Evolutionary conservation across 202 grass and related monocot species (phyloP).

Genomic region (Bolboschoenoplectus hybrid): DNA sequence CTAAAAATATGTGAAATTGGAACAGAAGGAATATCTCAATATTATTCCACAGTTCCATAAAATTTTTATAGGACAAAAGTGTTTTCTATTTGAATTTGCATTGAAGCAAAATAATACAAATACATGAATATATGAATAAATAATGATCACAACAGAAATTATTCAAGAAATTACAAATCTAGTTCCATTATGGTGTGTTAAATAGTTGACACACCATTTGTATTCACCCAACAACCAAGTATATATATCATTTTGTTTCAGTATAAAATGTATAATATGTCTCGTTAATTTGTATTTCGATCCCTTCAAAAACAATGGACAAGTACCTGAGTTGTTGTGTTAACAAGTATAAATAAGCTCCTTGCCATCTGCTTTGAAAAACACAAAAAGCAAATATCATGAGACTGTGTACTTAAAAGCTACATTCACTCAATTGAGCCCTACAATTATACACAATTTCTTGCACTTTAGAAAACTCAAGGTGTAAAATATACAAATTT

Average conservation of each 20-base stretch:
- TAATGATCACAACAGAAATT: background rate
- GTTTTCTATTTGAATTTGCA: background rate
- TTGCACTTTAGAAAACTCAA: background rate
- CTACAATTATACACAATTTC: background rate
- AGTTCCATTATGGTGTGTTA: conserved; percentile 7
- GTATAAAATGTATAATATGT: conserved; percentile 22
- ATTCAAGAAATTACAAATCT: background rate
- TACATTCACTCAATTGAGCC: background rate
- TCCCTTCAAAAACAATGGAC: background rate
- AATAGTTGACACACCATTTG: background rate
- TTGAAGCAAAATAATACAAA: background rate
- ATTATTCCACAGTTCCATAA: background rate
- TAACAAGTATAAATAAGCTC: background rate
- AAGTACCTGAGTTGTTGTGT: background rate
- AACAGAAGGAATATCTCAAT: background rate
- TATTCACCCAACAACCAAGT: background rate
- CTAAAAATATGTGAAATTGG: no score
- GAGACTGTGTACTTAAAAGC: background rate
- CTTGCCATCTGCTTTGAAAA: background rate
- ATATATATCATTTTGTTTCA: background rate
- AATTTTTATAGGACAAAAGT: background rate
- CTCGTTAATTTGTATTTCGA: background rate
- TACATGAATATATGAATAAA: background rate
- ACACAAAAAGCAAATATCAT: background rate
- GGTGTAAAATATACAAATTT: background rate